Evolutionary conservation across 1,284 basidiomycete genomes (phyloP).

Genomic region (Trichosporon coremiiforme): DNA sequence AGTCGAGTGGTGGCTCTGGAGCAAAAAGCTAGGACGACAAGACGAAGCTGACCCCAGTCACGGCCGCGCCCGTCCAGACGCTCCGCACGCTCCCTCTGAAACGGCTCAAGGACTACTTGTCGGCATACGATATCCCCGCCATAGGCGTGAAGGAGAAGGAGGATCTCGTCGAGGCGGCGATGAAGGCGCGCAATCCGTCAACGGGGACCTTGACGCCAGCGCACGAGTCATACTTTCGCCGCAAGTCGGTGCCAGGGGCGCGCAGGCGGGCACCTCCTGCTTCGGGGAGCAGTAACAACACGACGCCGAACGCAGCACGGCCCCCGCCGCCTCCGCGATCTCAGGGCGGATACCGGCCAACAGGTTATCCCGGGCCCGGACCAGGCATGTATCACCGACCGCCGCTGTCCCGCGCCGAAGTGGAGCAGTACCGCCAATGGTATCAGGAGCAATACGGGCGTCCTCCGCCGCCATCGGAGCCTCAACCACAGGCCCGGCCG

Average conservation of each 20-base stretch:
- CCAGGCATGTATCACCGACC: too few species aligned
- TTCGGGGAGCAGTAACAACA: not conserved
- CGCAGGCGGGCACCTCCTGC: not conserved
- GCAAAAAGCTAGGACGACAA: too few species aligned
- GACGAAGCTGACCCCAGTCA: slow-evolving; percentile 39
- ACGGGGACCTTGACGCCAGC: slow-evolving; percentile 51
- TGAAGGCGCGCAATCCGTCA: slow-evolving; percentile 43
- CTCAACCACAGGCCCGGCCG: not conserved
- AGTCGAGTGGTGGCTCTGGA: too few species aligned
- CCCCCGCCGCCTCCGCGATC: too few species aligned
- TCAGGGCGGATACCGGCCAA: too few species aligned
- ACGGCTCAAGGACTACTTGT: slow-evolving; percentile 53
- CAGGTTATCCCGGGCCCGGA: too few species aligned
- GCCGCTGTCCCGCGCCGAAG: too few species aligned
- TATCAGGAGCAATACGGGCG: slow-evolving; percentile 18
- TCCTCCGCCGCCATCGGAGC: slow-evolving; percentile 26
- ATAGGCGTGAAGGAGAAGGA: slow-evolving; percentile 53
- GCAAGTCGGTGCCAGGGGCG: slow-evolving; percentile 46
- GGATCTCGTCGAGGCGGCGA: slow-evolving; percentile 51
- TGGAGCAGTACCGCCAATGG: slow-evolving; percentile 22
- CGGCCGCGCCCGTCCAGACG: slow-evolving; percentile 44
- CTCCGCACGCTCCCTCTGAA: slow-evolving; percentile 52
- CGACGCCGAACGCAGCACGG: too few species aligned
- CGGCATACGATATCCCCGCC: slow-evolving; percentile 50
- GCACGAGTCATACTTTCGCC: slow-evolving; percentile 53